A percentile compares a stretch with the other conserved stretches of the same genome.
Evolutionary conservation across 164 flowering plant species (phyloP).

Genomic region (Piper longum): DNA sequence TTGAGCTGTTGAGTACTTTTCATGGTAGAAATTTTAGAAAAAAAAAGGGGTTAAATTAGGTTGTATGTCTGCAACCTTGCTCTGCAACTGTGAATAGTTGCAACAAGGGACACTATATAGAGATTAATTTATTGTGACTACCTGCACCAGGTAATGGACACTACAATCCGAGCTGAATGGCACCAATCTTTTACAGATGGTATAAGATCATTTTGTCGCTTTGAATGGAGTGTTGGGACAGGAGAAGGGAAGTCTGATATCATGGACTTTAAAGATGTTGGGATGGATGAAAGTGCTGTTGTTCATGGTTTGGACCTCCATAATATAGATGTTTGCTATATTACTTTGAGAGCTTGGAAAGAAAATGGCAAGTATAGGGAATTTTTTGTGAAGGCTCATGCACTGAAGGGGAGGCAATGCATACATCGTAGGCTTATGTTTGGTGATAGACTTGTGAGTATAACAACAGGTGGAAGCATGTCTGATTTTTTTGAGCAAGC

Average conservation of each 20-base stretch:
- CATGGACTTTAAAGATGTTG: conserved; percentile 85
- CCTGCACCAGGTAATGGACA: conserved; percentile 51
- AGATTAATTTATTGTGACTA: too few relatives aligned
- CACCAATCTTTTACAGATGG: conserved; percentile 68
- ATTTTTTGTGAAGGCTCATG: conserved; percentile 90
- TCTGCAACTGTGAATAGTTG: too few relatives aligned
- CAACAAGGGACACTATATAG: too few relatives aligned
- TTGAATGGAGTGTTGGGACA: conserved; percentile 96
- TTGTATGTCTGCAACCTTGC: too few relatives aligned
- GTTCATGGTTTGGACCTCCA: conserved; percentile 72
- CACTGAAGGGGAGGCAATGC: conserved; percentile 86
- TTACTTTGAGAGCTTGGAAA: conserved; percentile 85
- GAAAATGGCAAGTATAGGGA: conserved; percentile 82
- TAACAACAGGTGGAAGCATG: conserved; percentile 77
- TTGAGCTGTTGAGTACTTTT: too few relatives aligned
- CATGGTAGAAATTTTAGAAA: too few relatives aligned
- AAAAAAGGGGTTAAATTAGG: too few relatives aligned
- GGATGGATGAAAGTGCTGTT: conserved; percentile 59
- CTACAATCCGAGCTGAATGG: conserved; percentile 78
- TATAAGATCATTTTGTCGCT: conserved; percentile 66
- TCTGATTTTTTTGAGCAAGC: conserved; percentile 94
- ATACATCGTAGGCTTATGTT: conserved; percentile 88
- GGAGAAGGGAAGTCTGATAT: conserved; percentile 93
- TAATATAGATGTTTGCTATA: conserved; percentile 65
- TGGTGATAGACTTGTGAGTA: conserved; percentile 85